phyloP scores from a whole-genome alignment of 2,329 filamentous ascomycete genomes.

The Dactylellina drechsleri region DNA sequence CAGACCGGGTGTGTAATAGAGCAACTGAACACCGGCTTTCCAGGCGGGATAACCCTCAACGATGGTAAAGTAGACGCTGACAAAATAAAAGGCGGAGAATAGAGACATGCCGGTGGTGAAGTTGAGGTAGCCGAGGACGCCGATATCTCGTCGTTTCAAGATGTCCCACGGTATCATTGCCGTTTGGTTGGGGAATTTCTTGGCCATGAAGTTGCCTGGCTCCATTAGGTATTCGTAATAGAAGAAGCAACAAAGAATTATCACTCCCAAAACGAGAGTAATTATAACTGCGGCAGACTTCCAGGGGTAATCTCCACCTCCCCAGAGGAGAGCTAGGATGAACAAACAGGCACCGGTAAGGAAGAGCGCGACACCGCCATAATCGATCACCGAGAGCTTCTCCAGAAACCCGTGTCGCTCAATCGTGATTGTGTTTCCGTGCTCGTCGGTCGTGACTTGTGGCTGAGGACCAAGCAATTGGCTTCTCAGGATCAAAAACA shows the following conservation, averaged over 20 bases:
- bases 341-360: constrained; percentile 68
- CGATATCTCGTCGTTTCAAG: constrained; percentile 69
- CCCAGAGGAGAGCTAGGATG: constrained; percentile 69
- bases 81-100: constrained; percentile 73
- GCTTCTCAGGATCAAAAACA: constrained; percentile 69
- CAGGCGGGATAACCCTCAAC: constrained; percentile 68
- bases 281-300: constrained; percentile 65
- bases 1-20: constrained; percentile 74
- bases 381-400: constrained; percentile 68
- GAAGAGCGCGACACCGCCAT: constrained; percentile 69
- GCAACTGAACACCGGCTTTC: constrained; percentile 68
- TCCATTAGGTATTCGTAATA: constrained; percentile 69
- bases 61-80: constrained; percentile 74
- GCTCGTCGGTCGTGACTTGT: constrained; percentile 64
- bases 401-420: constrained; percentile 61
- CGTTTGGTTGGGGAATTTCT: constrained; percentile 61
- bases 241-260: constrained; percentile 64
- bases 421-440: constrained; percentile 60
- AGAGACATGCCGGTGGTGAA: constrained; percentile 67
- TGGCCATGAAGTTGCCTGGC: constrained; percentile 62
- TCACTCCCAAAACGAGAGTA: constrained; percentile 65
- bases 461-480: constrained; percentile 69
- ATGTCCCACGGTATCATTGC: constrained; percentile 72
- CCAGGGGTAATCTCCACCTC: constrained; percentile 68
- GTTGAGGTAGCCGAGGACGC: constrained; percentile 72